phyloP scores from a whole-genome alignment of 2,329 filamentous ascomycete species.

The Trichoderma guizhouense region DNA sequence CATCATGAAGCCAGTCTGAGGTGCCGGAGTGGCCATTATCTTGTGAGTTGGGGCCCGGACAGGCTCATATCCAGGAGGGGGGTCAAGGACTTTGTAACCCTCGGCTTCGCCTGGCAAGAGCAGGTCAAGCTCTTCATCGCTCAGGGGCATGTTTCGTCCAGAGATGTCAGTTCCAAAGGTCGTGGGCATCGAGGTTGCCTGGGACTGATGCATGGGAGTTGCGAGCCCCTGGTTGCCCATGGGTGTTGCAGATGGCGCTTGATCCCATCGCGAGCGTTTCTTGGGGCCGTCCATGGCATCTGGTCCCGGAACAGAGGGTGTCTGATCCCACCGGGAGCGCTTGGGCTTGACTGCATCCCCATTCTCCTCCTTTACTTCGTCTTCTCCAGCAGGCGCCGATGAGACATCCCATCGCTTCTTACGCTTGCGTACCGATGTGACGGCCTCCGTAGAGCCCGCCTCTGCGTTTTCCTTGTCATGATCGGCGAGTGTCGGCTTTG shows the following conservation, averaged over 20 bases:
- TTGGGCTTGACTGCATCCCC: slow-evolving; percentile 61
- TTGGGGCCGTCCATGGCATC: slow-evolving; percentile 60
- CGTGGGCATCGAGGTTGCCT: slow-evolving; percentile 49
- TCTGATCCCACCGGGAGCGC: slow-evolving; percentile 84
- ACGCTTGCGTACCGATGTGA: slow-evolving; percentile 67
- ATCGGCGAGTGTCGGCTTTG: slow-evolving; percentile 72
- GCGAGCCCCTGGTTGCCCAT: slow-evolving; percentile 70
- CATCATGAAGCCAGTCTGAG: slow-evolving; percentile 92
- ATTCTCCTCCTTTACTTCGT: slow-evolving; percentile 47
- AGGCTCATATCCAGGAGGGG: slow-evolving; percentile 88
- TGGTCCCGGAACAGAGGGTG: slow-evolving; percentile 56
- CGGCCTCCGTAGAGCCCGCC: slow-evolving; percentile 62
- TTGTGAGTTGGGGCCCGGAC: slow-evolving; percentile 74
- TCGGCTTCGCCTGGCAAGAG: slow-evolving; percentile 85
- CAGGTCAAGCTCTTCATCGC: slow-evolving; percentile 89
- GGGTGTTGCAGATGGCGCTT: slow-evolving; percentile 78
- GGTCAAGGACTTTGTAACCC: slow-evolving; percentile 88
- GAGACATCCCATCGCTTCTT: slow-evolving; percentile 94
- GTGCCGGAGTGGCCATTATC: slow-evolving; percentile 67
- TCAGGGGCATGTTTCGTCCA: slow-evolving; percentile 73
- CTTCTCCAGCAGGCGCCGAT: slow-evolving; percentile 55
- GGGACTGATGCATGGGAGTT: slow-evolving; percentile 72
- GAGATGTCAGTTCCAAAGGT: slow-evolving; percentile 80
- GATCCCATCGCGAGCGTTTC: slow-evolving; percentile 86
- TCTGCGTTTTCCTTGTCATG: slow-evolving; percentile 72